These are phyloP conservation scores for Xylaria acuta DNA, from an alignment of 495 filamentous ascomycete genomes.

Conservation along the genomic window DNA sequence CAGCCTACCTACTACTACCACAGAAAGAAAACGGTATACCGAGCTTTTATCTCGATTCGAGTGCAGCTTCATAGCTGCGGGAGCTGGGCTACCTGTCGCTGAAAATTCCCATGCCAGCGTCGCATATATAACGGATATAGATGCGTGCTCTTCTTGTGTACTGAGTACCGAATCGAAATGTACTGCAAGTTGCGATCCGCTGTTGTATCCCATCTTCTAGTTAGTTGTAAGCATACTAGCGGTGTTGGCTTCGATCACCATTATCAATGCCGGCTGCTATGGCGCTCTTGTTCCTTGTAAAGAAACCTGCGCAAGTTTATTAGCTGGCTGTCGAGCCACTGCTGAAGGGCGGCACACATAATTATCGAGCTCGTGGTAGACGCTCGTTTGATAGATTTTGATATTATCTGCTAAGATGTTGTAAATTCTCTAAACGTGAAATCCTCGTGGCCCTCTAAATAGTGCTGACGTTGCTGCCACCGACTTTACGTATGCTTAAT, in stretches of 20 bases:
- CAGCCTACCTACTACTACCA: not conserved
- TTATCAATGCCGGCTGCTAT: not conserved
- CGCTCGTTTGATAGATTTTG: not conserved
- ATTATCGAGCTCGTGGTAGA: not conserved
- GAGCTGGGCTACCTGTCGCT: not conserved
- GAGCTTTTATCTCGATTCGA: not conserved
- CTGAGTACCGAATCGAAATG: not conserved
- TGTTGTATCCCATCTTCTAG: not conserved
- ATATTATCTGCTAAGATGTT: not conserved
- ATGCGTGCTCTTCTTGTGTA: not conserved
- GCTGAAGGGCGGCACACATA: not conserved
- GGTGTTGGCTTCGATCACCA: too few species aligned
- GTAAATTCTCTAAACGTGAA: not conserved
- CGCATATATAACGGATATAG: not conserved
- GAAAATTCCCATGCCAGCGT: not conserved
- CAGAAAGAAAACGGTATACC: not conserved
- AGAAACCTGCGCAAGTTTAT: not conserved
- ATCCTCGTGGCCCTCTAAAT: not conserved
- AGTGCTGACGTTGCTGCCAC: not conserved
- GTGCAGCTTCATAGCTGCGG: constrained; percentile 1
- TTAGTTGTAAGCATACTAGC: not conserved
- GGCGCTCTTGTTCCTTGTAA: not conserved
- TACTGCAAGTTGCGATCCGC: not conserved
- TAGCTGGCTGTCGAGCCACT: not conserved
- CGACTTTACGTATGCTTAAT: not conserved